These are phyloP conservation scores for Tylopilus sp. DNA, from an alignment of 1,284 basidiomycete genomes.

Conservation along the genomic window DNA sequence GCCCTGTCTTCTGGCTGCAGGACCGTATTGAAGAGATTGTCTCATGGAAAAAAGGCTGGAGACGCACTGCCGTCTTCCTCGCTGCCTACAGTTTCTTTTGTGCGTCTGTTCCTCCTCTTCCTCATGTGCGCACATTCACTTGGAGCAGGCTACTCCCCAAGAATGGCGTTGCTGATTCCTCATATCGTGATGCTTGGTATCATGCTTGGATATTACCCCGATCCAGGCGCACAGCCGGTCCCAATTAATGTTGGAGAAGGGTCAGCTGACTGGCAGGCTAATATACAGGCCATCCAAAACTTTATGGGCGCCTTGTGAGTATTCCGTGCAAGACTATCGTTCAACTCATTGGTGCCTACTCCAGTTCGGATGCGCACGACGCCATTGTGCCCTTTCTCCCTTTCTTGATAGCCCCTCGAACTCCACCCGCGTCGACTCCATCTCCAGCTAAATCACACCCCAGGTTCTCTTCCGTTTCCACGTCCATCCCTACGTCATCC, in stretches of 20 bases:
- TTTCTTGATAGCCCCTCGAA: conserved; percentile 35
- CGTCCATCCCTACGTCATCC: not conserved
- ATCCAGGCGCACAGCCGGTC: conserved; percentile 32
- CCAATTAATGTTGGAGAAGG: conserved; percentile 47
- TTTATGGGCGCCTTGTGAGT: conserved; percentile 71
- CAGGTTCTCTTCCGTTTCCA: conserved; percentile 1
- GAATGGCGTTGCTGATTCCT: conserved; percentile 60
- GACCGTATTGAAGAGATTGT: conserved; percentile 72
- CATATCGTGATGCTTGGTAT: conserved; percentile 52
- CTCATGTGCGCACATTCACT: not conserved
- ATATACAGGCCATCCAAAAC: conserved; percentile 76
- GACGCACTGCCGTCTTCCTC: conserved; percentile 64
- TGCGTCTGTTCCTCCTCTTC: conserved; percentile 35
- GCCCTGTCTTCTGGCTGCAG: conserved; percentile 74
- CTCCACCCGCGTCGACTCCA: not conserved
- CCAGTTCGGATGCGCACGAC: conserved; percentile 50
- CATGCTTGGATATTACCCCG: conserved; percentile 56
- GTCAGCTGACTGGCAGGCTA: conserved; percentile 69
- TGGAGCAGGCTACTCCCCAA: conserved; percentile 60
- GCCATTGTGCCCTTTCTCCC: conserved; percentile 30
- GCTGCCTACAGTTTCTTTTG: conserved; percentile 66
- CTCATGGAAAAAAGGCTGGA: conserved; percentile 68
- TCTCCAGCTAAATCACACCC: not conserved
- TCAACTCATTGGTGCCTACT: not conserved
- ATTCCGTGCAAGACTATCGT: not conserved